Base-by-base conservation (phyloP, 1,139 yeast species). In the Suhomyces chickasaworum region DNA sequence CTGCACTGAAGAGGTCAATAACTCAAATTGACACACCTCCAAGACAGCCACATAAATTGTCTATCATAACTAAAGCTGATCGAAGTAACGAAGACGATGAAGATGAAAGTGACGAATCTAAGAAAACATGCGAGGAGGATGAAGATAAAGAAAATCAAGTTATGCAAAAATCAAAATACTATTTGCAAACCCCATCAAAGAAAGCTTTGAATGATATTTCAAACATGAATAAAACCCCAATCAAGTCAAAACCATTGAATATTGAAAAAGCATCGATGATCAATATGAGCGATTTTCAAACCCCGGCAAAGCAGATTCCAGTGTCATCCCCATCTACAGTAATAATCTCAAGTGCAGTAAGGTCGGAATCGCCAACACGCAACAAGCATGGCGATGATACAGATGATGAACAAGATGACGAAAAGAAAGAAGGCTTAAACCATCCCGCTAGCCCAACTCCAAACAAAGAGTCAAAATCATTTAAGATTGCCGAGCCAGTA, bases 401-500 rank as follows among this genome's bases (percentile, higher is more conserved):
- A 15, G 47, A 41, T 4, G 45, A 49, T 17, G 48, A 45, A 17
- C 39, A 34, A 15, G 49, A 38, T 1, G 42, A 42, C 3, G 38
- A 33, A 7, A 35, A 37, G 20, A 42, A 45, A 7, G 43, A 27
- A 17, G 44, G 40, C 15, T 44, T 41, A 33, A 48, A 45, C 40
- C 52, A 52, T 5, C 75, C 76, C 5, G 65, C 69, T 7, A 68
- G 73, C 46, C 80, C 80, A 6, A 74, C 79, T 2, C 79, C 79
- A 1, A 61, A 60, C 37, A 70, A 70, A 53, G 65, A 61, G 16
- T 40, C 52, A 7, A 51, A 50, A 23, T 45, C 40, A 17, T 33
- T 23, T 27, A 54, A 47, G n/a, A 57, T 57, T 31, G 51, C 58
- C 6, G 64, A 58, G 45, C 80, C 79, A 3, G 57, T 64, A 2